Evolutionary conservation across 192 early-diverging fungal genomes (phyloP), one percentile per base, ranked within the genome.

Genomic region (Coemansia sp.): DNA sequence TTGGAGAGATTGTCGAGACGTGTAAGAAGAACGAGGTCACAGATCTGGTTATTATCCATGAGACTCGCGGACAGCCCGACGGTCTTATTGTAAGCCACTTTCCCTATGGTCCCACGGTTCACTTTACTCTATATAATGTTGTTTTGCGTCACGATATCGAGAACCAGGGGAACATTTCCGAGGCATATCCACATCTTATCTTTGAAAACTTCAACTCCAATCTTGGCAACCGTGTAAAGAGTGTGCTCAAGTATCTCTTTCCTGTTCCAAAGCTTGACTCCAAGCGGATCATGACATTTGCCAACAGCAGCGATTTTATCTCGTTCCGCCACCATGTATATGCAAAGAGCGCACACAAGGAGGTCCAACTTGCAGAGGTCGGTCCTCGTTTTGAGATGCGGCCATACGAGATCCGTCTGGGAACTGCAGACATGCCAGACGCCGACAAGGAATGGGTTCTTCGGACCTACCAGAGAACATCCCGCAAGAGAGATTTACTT

Each of bases 321-420:
- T 97, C 94, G 42, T 99, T 94, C 85, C 84, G 97, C 76, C 97
- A 99, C 70, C 95, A 98, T 81, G 96, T 99, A 17, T 99, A 88
- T 80, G 86, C 92, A 55, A 96, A 96, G 85, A 87, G 90, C 54
- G 87, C 87, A 51, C 91, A 91, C 74, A 93, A 93, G 63, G 91
- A 97, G 63, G 94, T 96, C 7, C 89, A 96, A 73, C 81, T 99
- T 59, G 94, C 92, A 41, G 97, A 99, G 74, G 97, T 99, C 19
- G 97, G 97, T 7, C 97, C 97, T 46, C 88, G 97, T 50, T 99
- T 99, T 75, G 97, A 99, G 83, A 94, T 98, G 95, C 87, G 92
- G 81, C 84, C 92, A 53, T 99, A 95, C 76, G 94, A 99, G 75
- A 98, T 99, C 84, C 90, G 93, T 67, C 76, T 97, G 58, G 96